Conservation (phyloP, 371 early-diverging fungal genomes). For the Rhizopus arrhizus region DNA sequence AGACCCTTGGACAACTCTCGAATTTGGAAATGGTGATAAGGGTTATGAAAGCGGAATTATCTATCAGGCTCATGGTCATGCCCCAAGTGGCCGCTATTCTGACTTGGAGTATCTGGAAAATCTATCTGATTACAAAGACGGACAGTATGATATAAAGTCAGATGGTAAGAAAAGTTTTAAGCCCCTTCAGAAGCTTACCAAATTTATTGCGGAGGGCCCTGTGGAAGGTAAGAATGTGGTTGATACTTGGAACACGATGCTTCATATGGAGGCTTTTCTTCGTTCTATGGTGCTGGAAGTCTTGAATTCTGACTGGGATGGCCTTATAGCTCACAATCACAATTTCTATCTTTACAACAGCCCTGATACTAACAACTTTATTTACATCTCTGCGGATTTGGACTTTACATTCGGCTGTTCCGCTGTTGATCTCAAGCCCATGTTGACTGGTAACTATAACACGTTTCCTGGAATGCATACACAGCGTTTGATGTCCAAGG, state of each 20-base stretch:
- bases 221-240: slow-evolving; percentile 6
- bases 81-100: slow-evolving; percentile 1
- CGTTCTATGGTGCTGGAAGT: slow-evolving; percentile 40
- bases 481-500: slow-evolving; percentile 17
- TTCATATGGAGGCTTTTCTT: slow-evolving; percentile 22
- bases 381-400: slow-evolving; percentile 35
- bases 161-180: slow-evolving; percentile 15
- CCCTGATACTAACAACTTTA: slow-evolving; percentile 17
- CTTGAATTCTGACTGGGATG: slow-evolving; percentile 34
- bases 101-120: slow-evolving; percentile 31
- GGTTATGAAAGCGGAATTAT: slow-evolving; percentile 32
- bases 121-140: slow-evolving; percentile 14
- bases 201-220: slow-evolving; percentile 22
- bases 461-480: slow-evolving; percentile 30
- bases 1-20: slow-evolving; percentile 37
- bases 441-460: slow-evolving; percentile 32
- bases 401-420: slow-evolving; percentile 32
- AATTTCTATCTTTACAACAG: slow-evolving; percentile 37
- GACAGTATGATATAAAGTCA: slow-evolving; percentile 35
- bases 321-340: slow-evolving; percentile 25
- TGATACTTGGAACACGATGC: slow-evolving; percentile 30
- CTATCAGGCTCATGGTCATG: slow-evolving; percentile 26
- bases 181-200: slow-evolving; percentile 31
- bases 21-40: slow-evolving; percentile 33
- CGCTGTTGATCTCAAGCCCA: background rate